Conservation (phyloP, 2,329 filamentous ascomycete genomes). For the Arthrobotrys sinensis region DNA sequence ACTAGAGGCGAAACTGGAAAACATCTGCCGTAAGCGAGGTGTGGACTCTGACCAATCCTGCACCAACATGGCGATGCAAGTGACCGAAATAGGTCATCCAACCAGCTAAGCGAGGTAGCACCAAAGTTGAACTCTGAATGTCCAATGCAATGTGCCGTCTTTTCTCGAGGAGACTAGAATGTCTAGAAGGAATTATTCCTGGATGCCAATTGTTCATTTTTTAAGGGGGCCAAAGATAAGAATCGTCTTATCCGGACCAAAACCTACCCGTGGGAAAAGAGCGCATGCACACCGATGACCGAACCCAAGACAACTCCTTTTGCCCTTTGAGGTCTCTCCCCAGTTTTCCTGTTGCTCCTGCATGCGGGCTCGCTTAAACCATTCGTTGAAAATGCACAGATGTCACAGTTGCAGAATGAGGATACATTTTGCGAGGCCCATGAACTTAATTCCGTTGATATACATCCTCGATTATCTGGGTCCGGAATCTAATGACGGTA, state of each 20-base stretch:
- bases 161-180: slow-evolving; percentile 18
- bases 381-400: not conserved
- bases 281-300: slow-evolving; percentile 4
- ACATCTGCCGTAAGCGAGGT: slow-evolving; percentile 44
- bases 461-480: slow-evolving; percentile 7
- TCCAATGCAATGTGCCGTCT: slow-evolving; percentile 20
- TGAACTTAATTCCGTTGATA: slow-evolving; percentile 32
- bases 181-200: slow-evolving; percentile 11
- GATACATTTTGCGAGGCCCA: slow-evolving; percentile 54
- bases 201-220: not conserved
- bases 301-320: slow-evolving; percentile 10
- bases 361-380: slow-evolving; percentile 45
- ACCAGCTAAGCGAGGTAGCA: slow-evolving; percentile 43
- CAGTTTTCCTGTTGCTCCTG: not conserved
- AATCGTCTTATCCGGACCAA: slow-evolving; percentile 1
- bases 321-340: slow-evolving; percentile 11
- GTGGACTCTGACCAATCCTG: slow-evolving; percentile 47
- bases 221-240: slow-evolving; percentile 11
- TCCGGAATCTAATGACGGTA: not conserved
- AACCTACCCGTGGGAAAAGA: not conserved
- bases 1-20: not conserved
- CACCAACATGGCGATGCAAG: slow-evolving; percentile 29
- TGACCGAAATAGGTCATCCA: slow-evolving; percentile 30
- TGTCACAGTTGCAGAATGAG: slow-evolving; percentile 41
- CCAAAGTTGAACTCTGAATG: not conserved